Conservation (phyloP, 129 eudicot genomes). For the Tagetes patula region DNA sequence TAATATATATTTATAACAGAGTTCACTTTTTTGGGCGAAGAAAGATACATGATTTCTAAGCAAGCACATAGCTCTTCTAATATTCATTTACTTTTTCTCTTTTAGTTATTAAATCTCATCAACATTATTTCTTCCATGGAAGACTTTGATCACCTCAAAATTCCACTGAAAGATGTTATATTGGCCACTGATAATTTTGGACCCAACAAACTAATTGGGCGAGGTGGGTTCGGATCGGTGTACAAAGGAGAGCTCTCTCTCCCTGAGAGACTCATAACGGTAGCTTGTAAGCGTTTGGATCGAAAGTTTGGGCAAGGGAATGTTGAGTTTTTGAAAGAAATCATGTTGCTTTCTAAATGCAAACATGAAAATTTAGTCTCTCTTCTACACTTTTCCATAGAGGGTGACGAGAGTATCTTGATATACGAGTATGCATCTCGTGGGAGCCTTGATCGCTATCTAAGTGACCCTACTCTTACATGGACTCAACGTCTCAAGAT, state of each 20-base stretch:
- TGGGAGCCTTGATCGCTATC: conserved; percentile 17
- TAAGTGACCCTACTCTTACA: not conserved
- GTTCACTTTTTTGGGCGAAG: too few relatives aligned
- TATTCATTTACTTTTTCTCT: too few relatives aligned
- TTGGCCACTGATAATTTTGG: not conserved
- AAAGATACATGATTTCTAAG: too few relatives aligned
- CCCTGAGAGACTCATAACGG: not conserved
- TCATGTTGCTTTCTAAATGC: conserved; percentile 3
- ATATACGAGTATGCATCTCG: conserved; percentile 7
- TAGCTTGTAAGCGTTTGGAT: conserved; percentile 13
- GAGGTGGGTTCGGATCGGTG: conserved; percentile 21
- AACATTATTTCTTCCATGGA: not conserved
- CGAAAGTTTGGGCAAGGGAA: conserved; percentile 4
- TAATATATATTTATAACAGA: too few relatives aligned
- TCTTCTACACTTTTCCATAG: conserved; percentile 4
- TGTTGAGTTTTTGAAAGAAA: conserved; percentile 16
- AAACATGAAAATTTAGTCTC: conserved; percentile 20
- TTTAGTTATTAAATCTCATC: not conserved
- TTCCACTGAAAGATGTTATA: conserved; percentile 4
- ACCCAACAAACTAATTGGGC: not conserved
- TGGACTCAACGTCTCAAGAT: conserved; percentile 16
- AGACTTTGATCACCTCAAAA: conserved; percentile 11
- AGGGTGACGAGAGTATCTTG: conserved; percentile 1
- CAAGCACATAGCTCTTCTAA: too few relatives aligned
- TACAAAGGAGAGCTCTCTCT: conserved; percentile 18